Evolutionary conservation across 805 yeast genomes (phyloP), one percentile per base, ranked within the genome.

Genomic region (Candida ulmi): DNA sequence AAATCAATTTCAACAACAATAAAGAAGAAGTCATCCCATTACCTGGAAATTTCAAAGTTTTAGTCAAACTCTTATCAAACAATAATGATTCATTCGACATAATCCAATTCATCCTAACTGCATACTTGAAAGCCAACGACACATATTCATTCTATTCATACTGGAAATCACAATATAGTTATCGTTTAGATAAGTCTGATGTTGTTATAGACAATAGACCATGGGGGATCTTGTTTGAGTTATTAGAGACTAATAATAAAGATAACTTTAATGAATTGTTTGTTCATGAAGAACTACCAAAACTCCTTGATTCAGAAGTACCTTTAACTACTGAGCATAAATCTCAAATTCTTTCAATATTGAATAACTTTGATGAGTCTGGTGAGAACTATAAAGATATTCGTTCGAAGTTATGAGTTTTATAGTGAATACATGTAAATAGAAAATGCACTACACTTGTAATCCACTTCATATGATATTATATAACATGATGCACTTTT

Each of bases 131-230:
- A 30, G 41, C 51, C 9, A 50, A 51, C 27, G 34, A 47, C 15
- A 25, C 31, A 8, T 31, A 38, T 2, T 35, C 36, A 27, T 47
- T 54, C 33, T 54, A 48, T 45, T 8, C 19, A 5, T 54, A 36
- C 29, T 54, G 57, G 58, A 43, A 41, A 5, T 21, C 35, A 1
- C 28, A 52, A 3, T 29, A 37, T 3, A 17, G 26, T 19, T 37
- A 46, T n/a, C 18, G 18, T 7, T 23, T 12, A 3, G 29, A 16
- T 2, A 40, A 33, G 9, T 28, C 23, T 7, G 18, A 19, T 2
- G 41, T 40, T 3, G 26, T 39, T 2, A 11, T 51, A 5, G 57
- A 52, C 30, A 24, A 41, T 4, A 47, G 55, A 39, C 56, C 56
- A 30, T 54, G 58, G 58, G 36, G 29, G 2, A 27, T 51, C 8